These are phyloP conservation scores for Mycena galopus DNA, from an alignment of 768 basidiomycete species.

Conservation along the genomic window DNA sequence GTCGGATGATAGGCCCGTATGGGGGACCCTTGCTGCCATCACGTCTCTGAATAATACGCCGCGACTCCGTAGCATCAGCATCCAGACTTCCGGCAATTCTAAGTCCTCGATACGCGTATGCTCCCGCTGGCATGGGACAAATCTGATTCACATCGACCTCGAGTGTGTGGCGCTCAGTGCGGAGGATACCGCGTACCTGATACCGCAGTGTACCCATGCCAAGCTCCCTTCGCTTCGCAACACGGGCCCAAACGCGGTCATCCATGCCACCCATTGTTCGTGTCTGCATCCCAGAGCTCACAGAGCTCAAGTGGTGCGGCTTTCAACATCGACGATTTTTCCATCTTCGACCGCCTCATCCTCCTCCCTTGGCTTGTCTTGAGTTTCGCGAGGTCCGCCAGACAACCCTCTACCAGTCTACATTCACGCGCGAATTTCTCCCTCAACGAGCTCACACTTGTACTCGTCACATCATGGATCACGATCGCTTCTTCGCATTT, in stretches of 20 bases:
- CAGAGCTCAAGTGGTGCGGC: neutral
- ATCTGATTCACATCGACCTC: slow-evolving; percentile 5
- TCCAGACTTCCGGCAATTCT: neutral
- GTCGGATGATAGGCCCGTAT: neutral
- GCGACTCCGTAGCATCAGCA: neutral
- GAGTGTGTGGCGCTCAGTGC: neutral
- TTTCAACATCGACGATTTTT: neutral
- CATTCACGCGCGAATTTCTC: neutral
- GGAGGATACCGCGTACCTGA: neutral
- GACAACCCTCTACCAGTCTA: neutral
- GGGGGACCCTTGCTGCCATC: neutral
- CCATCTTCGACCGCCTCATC: neutral
- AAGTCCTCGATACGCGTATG: neutral
- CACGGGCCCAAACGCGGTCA: no score
- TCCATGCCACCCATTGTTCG: no score
- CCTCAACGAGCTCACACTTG: neutral
- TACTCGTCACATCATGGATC: neutral
- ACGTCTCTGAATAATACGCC: neutral
- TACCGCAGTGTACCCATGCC: neutral
- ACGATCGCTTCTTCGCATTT: neutral
- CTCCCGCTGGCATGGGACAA: slow-evolving; percentile 2
- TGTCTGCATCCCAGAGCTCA: neutral
- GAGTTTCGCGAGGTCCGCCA: neutral
- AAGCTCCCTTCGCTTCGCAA: neutral
- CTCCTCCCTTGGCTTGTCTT: no score